Evolutionary conservation across 2,329 filamentous ascomycete species (phyloP), one percentile per base, ranked within the genome.

Genomic region (Bisporella sp.): DNA sequence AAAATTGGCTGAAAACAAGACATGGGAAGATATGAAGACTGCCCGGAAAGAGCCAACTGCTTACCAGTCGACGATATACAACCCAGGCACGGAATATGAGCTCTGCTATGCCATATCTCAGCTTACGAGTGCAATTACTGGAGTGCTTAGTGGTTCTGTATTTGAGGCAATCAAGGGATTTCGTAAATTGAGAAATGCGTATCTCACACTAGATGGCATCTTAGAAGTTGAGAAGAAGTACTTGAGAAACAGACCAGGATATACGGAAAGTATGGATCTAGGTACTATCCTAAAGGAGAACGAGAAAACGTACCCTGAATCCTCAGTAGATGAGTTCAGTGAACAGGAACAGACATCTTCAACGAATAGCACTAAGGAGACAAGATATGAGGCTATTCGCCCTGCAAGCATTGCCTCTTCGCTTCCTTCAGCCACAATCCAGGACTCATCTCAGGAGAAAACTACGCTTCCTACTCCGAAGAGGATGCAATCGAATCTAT

Each of bases 121-220:
- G 68, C 75, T 96, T 55, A 95, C 96, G 85, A 79, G 81, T 50
- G 91, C 91, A 0, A 85, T 99, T 1, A 83, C 96, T 1, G 89
- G 83, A 0, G 88, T 97, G 12, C 72, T 97, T 60, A 95, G 95
- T 58, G 93, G 97, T 71, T 96, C 88, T 64, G 70, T 97, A 60
- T 92, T 91, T 0, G 93, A 97, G 66, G 89, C 84, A 12, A 80
- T 97, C 66, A 89, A 85, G 68, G 89, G 89, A 5, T 97, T 97
- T 63, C 95, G 95, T 65, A 95, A 93, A 68, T 70, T 97, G 59
- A 78, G 92, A 54, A 95, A 95, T 66, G 92, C 92, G 0, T 97
- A 87, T 62, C 72, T 89, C 39, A 85, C 89, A 0, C 73, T 99
- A 4, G 87, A 96, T 61, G 77, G 76, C 7, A 87, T 99, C 49